phyloP scores from a whole-genome alignment of 345 rosid genomes.

The Euphorbia pulcherrima region DNA sequence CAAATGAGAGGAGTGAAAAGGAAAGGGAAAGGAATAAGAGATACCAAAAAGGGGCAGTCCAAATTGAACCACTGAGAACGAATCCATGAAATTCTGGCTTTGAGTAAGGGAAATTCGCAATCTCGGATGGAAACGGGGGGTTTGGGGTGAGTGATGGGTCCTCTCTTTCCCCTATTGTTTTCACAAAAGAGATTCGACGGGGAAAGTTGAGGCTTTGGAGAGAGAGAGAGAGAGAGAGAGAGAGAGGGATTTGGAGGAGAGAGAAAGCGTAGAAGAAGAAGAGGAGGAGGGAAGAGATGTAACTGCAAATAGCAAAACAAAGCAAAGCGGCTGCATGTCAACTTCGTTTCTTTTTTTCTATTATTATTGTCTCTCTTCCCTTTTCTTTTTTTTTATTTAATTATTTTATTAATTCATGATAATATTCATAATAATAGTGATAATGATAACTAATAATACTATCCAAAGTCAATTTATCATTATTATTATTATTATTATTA shows the following conservation, averaged over 20 bases:
- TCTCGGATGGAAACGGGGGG: not conserved
- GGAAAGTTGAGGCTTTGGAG: constrained; percentile 14
- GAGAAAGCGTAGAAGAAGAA: not conserved
- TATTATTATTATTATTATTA: too few species aligned
- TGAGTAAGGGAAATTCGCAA: not conserved
- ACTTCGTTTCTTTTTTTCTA: constrained; percentile 5
- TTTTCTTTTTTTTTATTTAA: constrained; percentile 3
- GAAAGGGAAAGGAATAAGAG: constrained; percentile 16
- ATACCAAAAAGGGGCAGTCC: constrained; percentile 22
- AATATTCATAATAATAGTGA: not conserved
- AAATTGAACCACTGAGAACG: constrained; percentile 28
- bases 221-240: not conserved
- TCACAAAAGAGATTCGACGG: constrained; percentile 39
- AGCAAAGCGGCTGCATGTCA: constrained; percentile 48
- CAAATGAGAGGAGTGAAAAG: constrained; percentile 4
- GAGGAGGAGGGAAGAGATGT: not conserved
- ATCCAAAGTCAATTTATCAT: too few species aligned
- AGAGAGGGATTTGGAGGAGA: not conserved
- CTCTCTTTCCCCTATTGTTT: constrained; percentile 27
- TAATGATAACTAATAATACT: too few species aligned
- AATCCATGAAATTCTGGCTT: constrained; percentile 24
- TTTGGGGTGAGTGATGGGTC: constrained; percentile 21
- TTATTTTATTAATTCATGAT: not conserved
- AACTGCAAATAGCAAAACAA: not conserved
- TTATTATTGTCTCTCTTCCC: constrained; percentile 13